Evolutionary conservation across 768 basidiomycete species (phyloP).

Genomic region (Suillus placidus): DNA sequence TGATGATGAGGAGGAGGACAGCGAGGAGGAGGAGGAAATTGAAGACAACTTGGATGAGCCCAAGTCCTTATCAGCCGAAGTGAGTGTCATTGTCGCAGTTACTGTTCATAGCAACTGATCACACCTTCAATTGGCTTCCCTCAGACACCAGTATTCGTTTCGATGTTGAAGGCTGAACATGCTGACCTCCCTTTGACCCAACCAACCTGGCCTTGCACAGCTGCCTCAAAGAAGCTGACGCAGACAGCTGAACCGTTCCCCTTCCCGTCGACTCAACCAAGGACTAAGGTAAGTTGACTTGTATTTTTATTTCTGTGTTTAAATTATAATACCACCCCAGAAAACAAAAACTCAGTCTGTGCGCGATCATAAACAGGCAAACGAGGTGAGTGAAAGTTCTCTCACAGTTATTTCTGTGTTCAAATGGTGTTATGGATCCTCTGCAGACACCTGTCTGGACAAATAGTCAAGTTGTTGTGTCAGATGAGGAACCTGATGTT

Average conservation of each 20-base stretch:
- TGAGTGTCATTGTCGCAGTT: not conserved
- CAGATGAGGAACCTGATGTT: not conserved
- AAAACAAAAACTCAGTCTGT: not conserved
- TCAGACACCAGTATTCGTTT: not conserved
- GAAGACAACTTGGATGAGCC: not conserved
- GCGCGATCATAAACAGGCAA: not conserved
- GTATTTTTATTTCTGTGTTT: no score
- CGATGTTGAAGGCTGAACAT: not conserved
- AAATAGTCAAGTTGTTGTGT: not conserved
- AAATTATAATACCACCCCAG: not conserved
- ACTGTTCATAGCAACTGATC: not conserved
- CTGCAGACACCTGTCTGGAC: not conserved
- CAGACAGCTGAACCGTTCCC: no score
- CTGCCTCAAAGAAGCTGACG: not conserved
- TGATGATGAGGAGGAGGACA: no score
- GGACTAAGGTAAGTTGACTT: not conserved
- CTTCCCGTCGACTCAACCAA: not conserved
- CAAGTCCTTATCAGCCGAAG: not conserved
- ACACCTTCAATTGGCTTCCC: not conserved
- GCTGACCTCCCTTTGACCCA: not conserved
- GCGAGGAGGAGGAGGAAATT: not conserved
- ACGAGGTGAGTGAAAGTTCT: not conserved
- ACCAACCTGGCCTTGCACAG: not conserved
- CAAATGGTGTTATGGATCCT: not conserved
- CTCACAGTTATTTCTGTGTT: not conserved